Percentiles rank a stretch among this genome's conserved stretches.
These are phyloP conservation scores for Tolypocladium album DNA, from an alignment of 2,329 filamentous ascomycete genomes.

Conservation along the genomic window DNA sequence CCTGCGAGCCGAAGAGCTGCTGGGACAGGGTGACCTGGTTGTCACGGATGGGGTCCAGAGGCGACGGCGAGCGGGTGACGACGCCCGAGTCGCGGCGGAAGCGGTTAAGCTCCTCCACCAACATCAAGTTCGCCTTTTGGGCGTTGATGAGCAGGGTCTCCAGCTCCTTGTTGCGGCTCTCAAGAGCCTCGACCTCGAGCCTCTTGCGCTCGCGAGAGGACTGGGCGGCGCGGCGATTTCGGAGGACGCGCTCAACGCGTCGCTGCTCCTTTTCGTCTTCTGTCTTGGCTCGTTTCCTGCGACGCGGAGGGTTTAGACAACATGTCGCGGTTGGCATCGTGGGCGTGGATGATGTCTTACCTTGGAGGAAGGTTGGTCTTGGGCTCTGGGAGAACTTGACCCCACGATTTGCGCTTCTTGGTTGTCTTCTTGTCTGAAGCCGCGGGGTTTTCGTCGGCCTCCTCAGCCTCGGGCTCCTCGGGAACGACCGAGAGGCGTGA, in stretches of 20 bases:
- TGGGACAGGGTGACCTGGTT: slow-evolving; percentile 47
- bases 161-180: slow-evolving; percentile 62
- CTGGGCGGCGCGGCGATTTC: slow-evolving; percentile 91
- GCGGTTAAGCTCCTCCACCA: slow-evolving; percentile 39
- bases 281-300: slow-evolving; percentile 91
- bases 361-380: slow-evolving; percentile 93
- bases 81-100: slow-evolving; percentile 34
- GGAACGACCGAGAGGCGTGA: slow-evolving; percentile 11
- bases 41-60: slow-evolving; percentile 29
- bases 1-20: slow-evolving; percentile 43
- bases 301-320: slow-evolving; percentile 3
- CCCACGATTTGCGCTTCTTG: slow-evolving; percentile 99
- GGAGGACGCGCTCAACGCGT: slow-evolving; percentile 90
- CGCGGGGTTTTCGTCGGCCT: slow-evolving; percentile 6
- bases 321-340: background rate
- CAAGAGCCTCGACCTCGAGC: slow-evolving; percentile 75
- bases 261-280: slow-evolving; percentile 98
- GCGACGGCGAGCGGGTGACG: slow-evolving; percentile 27
- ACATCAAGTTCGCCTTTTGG: slow-evolving; percentile 38
- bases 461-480: slow-evolving; percentile 9
- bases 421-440: slow-evolving; percentile 55
- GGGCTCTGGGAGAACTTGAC: slow-evolving; percentile 88
- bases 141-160: slow-evolving; percentile 51
- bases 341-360: slow-evolving; percentile 31
- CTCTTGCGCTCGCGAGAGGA: slow-evolving; percentile 93